These are phyloP conservation scores for Ustilago shanxiensis DNA, from an alignment of 1,284 basidiomycete species.

Conservation along the genomic window DNA sequence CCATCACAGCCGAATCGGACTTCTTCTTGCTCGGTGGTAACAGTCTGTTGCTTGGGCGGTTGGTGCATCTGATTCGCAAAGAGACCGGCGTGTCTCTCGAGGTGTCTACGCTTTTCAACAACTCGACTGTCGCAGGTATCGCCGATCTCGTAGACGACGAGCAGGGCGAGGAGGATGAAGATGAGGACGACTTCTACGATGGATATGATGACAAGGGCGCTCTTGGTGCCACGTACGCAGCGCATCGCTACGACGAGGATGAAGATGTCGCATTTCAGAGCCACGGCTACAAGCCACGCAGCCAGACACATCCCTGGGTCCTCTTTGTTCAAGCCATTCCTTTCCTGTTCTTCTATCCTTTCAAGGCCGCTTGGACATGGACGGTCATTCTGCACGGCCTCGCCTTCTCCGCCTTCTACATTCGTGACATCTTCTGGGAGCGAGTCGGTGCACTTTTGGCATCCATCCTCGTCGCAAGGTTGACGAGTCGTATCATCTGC, in stretches of 20 bases:
- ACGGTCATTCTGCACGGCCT: slow-evolving; percentile 69
- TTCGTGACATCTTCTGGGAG: slow-evolving; percentile 69
- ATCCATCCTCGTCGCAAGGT: slow-evolving; percentile 66
- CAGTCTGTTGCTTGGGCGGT: slow-evolving; percentile 67
- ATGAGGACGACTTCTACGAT: slow-evolving; percentile 62
- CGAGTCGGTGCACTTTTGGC: slow-evolving; percentile 67
- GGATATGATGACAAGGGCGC: slow-evolving; percentile 67
- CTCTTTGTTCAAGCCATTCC: slow-evolving; percentile 66
- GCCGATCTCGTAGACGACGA: slow-evolving; percentile 67
- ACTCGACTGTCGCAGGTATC: slow-evolving; percentile 68
- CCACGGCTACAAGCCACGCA: slow-evolving; percentile 68
- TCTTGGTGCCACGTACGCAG: slow-evolving; percentile 54
- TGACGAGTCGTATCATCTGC: slow-evolving; percentile 69
- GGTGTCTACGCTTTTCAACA: slow-evolving; percentile 68
- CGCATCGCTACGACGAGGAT: slow-evolving; percentile 67
- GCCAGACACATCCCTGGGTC: slow-evolving; percentile 67
- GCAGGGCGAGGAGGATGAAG: slow-evolving; percentile 58
- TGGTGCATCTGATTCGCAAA: slow-evolving; percentile 68
- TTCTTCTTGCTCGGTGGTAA: slow-evolving; percentile 70
- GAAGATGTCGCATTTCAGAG: slow-evolving; percentile 63
- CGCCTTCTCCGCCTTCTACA: slow-evolving; percentile 69
- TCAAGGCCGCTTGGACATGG: slow-evolving; percentile 70
- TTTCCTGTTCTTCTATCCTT: slow-evolving; percentile 69
- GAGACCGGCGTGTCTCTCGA: slow-evolving; percentile 69
- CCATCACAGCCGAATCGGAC: slow-evolving; percentile 69